Evolutionary conservation across 345 rosid species (phyloP).

Genomic region (Tarenaya hassleriana): DNA sequence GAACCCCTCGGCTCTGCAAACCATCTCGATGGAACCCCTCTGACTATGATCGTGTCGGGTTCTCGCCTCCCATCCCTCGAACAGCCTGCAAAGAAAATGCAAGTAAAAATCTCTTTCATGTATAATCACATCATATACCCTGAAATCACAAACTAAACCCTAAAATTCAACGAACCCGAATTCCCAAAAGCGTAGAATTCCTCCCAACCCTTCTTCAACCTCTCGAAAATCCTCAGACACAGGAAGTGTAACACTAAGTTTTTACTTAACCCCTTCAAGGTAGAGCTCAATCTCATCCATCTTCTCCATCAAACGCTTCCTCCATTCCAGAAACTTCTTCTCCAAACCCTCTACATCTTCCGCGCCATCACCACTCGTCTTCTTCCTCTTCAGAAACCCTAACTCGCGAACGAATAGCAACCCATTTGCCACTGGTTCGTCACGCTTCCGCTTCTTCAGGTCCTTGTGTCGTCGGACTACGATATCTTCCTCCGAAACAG

Average conservation of each 20-base stretch:
- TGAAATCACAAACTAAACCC: background rate
- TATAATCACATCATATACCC: background rate
- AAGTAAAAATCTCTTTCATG: slow-evolving; percentile 2
- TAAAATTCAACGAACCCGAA: slow-evolving; percentile 26
- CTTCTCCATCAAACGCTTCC: slow-evolving; percentile 50
- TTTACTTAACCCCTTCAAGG: slow-evolving; percentile 72
- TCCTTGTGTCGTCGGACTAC: slow-evolving; percentile 55
- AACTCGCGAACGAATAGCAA: slow-evolving; percentile 65
- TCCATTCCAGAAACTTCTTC: slow-evolving; percentile 80
- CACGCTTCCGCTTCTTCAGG: slow-evolving; percentile 85
- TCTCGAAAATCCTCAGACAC: slow-evolving; percentile 61
- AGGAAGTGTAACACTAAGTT: slow-evolving; percentile 48
- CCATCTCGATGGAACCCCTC: slow-evolving; percentile 89
- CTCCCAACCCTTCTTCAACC: slow-evolving; percentile 74
- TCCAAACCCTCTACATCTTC: slow-evolving; percentile 41
- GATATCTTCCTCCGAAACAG: slow-evolving; percentile 61
- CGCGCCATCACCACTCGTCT: slow-evolving; percentile 30
- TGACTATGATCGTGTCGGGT: slow-evolving; percentile 67
- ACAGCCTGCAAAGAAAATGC: slow-evolving; percentile 35
- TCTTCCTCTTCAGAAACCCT: slow-evolving; percentile 48
- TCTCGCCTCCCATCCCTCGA: slow-evolving; percentile 56
- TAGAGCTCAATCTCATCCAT: slow-evolving; percentile 85
- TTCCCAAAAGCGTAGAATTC: slow-evolving; percentile 61
- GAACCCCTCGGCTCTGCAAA: slow-evolving; percentile 92
- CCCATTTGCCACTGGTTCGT: slow-evolving; percentile 75